Percentiles rank a stretch among this genome's conserved stretches.
Evolutionary conservation across 352 stramenopile species (phyloP).

Genomic region (Phytophthora multivora): DNA sequence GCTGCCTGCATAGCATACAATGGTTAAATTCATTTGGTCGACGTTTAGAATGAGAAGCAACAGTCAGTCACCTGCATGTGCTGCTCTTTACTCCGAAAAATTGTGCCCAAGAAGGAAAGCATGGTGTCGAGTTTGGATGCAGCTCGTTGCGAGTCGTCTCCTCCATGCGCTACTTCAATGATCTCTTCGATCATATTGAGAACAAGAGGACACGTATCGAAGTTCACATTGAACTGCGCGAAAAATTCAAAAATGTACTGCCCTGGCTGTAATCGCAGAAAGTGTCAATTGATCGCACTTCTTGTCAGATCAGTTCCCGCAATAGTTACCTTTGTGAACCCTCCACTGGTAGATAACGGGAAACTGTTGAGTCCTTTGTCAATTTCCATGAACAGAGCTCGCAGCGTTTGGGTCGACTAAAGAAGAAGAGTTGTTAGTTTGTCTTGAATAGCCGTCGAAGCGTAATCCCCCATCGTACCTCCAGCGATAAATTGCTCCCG

Average conservation of each 20-base stretch:
- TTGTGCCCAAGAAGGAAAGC: slow-evolving; percentile 85
- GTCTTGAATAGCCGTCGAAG: neutral
- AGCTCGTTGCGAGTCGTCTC: slow-evolving; percentile 63
- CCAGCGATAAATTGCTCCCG: slow-evolving; percentile 59
- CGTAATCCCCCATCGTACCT: slow-evolving; percentile 41
- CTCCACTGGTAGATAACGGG: slow-evolving; percentile 67
- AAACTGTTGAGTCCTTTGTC: slow-evolving; percentile 84
- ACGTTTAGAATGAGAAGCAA: neutral
- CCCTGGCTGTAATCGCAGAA: slow-evolving; percentile 49
- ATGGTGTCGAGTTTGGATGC: slow-evolving; percentile 82
- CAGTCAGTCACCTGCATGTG: slow-evolving; percentile 52
- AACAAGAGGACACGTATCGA: slow-evolving; percentile 87
- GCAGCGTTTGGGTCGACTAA: slow-evolving; percentile 80
- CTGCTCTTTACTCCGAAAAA: slow-evolving; percentile 86
- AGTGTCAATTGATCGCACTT: neutral
- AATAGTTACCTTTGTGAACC: slow-evolving; percentile 76
- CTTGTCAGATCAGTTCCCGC: neutral
- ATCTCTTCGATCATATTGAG: slow-evolving; percentile 90
- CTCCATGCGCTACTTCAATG: slow-evolving; percentile 79
- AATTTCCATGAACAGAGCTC: slow-evolving; percentile 85
- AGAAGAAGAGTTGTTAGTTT: slow-evolving; percentile 18
- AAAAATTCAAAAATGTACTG: slow-evolving; percentile 93
- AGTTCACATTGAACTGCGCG: slow-evolving; percentile 89
- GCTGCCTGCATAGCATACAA: slow-evolving; percentile 43
- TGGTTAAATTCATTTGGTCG: neutral